A percentile compares a stretch with the other conserved stretches of the same genome.
Conservation (phyloP, 2,329 filamentous ascomycete species). For the Zymoseptoria crescenta region DNA sequence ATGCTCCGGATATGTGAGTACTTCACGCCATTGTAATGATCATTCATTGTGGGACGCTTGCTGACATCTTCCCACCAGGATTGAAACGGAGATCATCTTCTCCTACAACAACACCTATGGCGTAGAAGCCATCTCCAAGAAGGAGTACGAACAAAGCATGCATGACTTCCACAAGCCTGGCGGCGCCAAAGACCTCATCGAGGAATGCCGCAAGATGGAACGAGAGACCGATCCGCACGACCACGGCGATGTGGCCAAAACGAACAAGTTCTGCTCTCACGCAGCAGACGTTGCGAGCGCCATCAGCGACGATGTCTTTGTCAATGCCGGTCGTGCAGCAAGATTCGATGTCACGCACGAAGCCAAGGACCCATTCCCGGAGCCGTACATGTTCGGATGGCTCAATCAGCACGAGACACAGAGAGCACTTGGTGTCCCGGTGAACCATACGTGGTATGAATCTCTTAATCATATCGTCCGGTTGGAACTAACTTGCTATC, state of each 20-base stretch:
- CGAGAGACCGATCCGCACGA: slow-evolving; percentile 45
- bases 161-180: slow-evolving; percentile 40
- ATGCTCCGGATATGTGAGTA: slow-evolving; percentile 38
- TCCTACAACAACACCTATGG: slow-evolving; percentile 54
- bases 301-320: slow-evolving; percentile 42
- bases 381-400: slow-evolving; percentile 47
- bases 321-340: slow-evolving; percentile 36
- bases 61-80: slow-evolving; percentile 3
- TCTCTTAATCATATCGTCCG: no score
- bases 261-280: slow-evolving; percentile 21
- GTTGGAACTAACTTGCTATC: no score
- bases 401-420: slow-evolving; percentile 52
- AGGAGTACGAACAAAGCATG: slow-evolving; percentile 29
- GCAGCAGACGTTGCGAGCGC: slow-evolving; percentile 34
- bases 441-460: slow-evolving; percentile 20
- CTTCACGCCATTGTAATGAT: slow-evolving; percentile 19
- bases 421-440: slow-evolving; percentile 49
- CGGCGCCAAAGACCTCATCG: slow-evolving; percentile 49
- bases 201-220: slow-evolving; percentile 44
- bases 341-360: slow-evolving; percentile 50
- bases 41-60: no score
- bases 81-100: slow-evolving; percentile 21
- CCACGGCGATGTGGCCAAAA: slow-evolving; percentile 31
- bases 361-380: slow-evolving; percentile 28
- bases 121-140: slow-evolving; percentile 45